Conservation (phyloP, 177 flowering plant species). For the Vitis hybrid region DNA sequence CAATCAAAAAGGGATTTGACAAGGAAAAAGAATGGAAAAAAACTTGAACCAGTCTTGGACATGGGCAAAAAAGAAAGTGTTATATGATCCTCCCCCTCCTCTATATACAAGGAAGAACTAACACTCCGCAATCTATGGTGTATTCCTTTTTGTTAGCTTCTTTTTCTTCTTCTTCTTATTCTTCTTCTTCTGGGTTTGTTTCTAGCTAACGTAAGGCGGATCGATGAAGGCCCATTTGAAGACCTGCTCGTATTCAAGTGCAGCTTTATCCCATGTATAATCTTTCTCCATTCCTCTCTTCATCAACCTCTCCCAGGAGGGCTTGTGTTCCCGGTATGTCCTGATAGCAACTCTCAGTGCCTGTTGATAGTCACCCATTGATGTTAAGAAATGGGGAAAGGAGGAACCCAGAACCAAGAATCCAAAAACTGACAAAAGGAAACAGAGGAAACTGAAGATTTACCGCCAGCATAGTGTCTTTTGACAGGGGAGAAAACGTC, state of each 20-base stretch:
- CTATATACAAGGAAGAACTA: background rate
- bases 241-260: conserved; percentile 73
- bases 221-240: conserved; percentile 82
- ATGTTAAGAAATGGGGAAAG: background rate
- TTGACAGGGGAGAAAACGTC: conserved; percentile 76
- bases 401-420: background rate
- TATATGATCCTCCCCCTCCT: background rate
- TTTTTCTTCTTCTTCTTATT: background rate
- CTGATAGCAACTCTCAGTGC: conserved; percentile 51
- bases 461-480: conserved; percentile 80
- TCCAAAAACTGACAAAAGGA: background rate
- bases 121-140: conserved; percentile 19
- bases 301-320: conserved; percentile 92
- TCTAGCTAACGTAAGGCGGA: conserved; percentile 59
- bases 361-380: conserved; percentile 33
- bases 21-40: no score
- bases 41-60: no score
- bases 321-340: conserved; percentile 69
- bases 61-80: background rate
- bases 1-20: no score
- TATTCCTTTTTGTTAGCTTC: background rate
- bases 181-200: background rate
- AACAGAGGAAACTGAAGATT: conserved; percentile 17
- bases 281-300: conserved; percentile 79
- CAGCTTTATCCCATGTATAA: conserved; percentile 85